Percentiles rank a stretch among this genome's conserved stretches.
phyloP scores from a whole-genome alignment of 352 stramenopile species.

The Phytophthora pisi region DNA sequence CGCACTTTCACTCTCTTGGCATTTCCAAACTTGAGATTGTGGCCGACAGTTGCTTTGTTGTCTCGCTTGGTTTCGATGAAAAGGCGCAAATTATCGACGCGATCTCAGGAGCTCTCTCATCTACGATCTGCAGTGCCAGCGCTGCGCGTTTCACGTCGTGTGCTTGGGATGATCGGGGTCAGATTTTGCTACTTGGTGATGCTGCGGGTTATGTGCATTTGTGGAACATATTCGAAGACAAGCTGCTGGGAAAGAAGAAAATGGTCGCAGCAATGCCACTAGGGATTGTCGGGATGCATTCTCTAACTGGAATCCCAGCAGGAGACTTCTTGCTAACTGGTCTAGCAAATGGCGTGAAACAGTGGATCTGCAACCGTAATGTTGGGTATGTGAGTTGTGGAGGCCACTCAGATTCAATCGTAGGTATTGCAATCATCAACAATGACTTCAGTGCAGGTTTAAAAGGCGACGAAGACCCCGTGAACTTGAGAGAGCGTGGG shows the following conservation, averaged over 20 bases:
- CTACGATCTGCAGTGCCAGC: slow-evolving; percentile 57
- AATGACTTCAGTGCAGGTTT: slow-evolving; percentile 18
- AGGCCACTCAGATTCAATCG: slow-evolving; percentile 57
- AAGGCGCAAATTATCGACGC: slow-evolving; percentile 75
- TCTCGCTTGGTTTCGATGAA: slow-evolving; percentile 78
- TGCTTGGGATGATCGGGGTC: slow-evolving; percentile 56
- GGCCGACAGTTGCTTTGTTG: slow-evolving; percentile 71
- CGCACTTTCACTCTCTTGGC: slow-evolving; percentile 68
- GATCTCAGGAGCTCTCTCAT: slow-evolving; percentile 59
- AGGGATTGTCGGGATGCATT: slow-evolving; percentile 22
- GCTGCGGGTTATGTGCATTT: slow-evolving; percentile 53
- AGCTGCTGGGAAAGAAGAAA: slow-evolving; percentile 46
- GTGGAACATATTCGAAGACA: slow-evolving; percentile 77
- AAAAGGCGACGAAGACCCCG: slow-evolving; percentile 23
- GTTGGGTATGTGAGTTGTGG: slow-evolving; percentile 61
- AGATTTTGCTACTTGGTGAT: slow-evolving; percentile 65
- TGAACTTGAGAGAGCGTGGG: not conserved
- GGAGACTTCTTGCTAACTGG: slow-evolving; percentile 58
- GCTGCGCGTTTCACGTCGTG: slow-evolving; percentile 62
- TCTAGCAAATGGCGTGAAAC: slow-evolving; percentile 50
- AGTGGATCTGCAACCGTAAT: slow-evolving; percentile 68
- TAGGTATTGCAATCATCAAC: slow-evolving; percentile 48
- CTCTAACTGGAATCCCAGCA: slow-evolving; percentile 2
- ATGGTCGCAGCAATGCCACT: slow-evolving; percentile 29
- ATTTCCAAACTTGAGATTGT: slow-evolving; percentile 61